Conservation (phyloP, 371 early-diverging fungal genomes). For the Mortierella sp. region DNA sequence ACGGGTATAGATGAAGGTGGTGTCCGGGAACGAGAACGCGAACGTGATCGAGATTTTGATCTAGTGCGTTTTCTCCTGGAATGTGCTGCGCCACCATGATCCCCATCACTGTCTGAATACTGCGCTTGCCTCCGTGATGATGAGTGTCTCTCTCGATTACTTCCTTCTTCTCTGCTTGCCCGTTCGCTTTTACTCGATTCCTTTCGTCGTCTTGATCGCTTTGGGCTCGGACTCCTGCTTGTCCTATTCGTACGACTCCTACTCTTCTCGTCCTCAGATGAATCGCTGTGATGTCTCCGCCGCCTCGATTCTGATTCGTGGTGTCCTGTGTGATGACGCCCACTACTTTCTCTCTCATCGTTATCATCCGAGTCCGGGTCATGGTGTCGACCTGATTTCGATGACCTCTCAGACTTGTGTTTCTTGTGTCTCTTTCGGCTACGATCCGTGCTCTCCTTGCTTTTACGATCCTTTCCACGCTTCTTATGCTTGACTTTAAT, state of each 20-base stretch:
- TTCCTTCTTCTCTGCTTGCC: neutral
- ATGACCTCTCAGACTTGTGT: constrained; percentile 29
- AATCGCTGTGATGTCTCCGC: constrained; percentile 4
- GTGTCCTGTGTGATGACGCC: neutral
- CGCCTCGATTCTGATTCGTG: constrained; percentile 9
- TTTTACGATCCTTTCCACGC: constrained; percentile 46
- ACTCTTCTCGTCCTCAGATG: constrained; percentile 5
- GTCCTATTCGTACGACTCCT: neutral
- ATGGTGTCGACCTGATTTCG: constrained; percentile 6
- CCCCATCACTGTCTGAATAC: neutral
- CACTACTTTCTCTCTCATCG: neutral
- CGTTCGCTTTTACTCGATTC: constrained; percentile 6
- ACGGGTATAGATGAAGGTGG: constrained; percentile 1
- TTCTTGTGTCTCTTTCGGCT: constrained; percentile 28
- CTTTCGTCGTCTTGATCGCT: constrained; percentile 6
- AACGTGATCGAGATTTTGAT: neutral
- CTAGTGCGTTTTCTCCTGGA: neutral
- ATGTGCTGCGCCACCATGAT: neutral
- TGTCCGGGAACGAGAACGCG: constrained; percentile 4
- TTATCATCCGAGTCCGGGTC: constrained; percentile 14
- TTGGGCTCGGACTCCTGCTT: constrained; percentile 15
- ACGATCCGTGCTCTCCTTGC: constrained; percentile 45
- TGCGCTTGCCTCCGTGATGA: neutral
- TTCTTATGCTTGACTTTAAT: constrained; percentile 28
- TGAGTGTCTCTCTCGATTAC: neutral